A percentile compares a stretch with the other conserved stretches of the same genome.
These are phyloP conservation scores for Periconia sp. DNA, from an alignment of 2,329 filamentous ascomycete genomes.

Conservation along the genomic window DNA sequence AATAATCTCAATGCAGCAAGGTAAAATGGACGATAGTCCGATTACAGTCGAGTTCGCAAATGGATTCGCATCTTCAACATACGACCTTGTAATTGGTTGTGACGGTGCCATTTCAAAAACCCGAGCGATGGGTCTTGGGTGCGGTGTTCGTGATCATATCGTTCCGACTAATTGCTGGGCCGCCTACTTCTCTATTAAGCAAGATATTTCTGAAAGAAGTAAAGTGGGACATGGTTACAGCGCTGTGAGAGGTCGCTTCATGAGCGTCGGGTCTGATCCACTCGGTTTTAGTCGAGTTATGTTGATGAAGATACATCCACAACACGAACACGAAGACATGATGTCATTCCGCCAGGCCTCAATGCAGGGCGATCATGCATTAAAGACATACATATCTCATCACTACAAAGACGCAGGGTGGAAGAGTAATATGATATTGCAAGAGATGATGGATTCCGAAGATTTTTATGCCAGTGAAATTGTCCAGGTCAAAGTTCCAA, in stretches of 20 bases:
- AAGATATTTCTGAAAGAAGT: conserved; percentile 6
- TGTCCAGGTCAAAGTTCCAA: conserved; percentile 34
- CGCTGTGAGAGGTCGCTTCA: conserved; percentile 39
- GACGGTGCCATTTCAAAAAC: conserved; percentile 24
- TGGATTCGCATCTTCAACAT: conserved; percentile 29
- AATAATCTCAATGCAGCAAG: conserved; percentile 12
- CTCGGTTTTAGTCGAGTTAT: conserved; percentile 52
- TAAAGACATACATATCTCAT: conserved; percentile 11
- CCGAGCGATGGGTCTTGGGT: conserved; percentile 14
- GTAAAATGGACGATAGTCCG: neutral
- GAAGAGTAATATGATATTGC: conserved; percentile 37
- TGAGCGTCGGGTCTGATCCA: conserved; percentile 36
- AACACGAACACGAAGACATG: conserved; percentile 29
- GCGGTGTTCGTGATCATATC: conserved; percentile 13
- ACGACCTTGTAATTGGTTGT: conserved; percentile 23
- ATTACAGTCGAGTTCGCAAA: conserved; percentile 21
- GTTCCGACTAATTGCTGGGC: conserved; percentile 13
- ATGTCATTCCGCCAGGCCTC: conserved; percentile 49
- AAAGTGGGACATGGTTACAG: conserved; percentile 17
- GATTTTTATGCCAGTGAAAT: conserved; percentile 52
- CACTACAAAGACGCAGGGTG: conserved; percentile 41
- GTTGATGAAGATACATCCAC: conserved; percentile 45
- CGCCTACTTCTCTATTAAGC: conserved; percentile 14
- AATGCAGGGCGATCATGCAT: conserved; percentile 28
- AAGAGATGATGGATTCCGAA: conserved; percentile 42